Evolutionary conservation across 257 asterid species (phyloP), one percentile per base, ranked within the genome.

Genomic region (Buddleja alternifolia): DNA sequence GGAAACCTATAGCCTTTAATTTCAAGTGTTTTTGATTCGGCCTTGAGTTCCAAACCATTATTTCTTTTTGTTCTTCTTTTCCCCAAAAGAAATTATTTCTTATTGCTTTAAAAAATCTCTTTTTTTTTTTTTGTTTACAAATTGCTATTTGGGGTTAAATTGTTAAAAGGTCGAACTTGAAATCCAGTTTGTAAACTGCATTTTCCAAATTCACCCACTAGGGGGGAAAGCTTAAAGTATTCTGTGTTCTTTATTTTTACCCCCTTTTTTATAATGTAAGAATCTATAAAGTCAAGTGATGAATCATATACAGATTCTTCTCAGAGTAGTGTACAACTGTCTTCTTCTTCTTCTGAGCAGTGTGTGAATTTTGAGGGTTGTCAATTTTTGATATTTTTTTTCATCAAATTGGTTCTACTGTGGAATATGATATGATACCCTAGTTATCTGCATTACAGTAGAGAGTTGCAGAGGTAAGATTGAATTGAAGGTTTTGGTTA

Each of bases 141-240:
- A n/a, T n/a, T n/a, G n/a, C n/a, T n/a, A n/a, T n/a, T n/a, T n/a
- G n/a, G n/a, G n/a, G n/a, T n/a, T n/a, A n/a, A n/a, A n/a, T n/a
- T n/a, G n/a, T n/a, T n/a, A n/a, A n/a, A n/a, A n/a, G n/a, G n/a
- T n/a, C n/a, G n/a, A n/a, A n/a, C n/a, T n/a, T n/a, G n/a, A n/a
- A n/a, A n/a, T n/a, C n/a, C n/a, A n/a, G n/a, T n/a, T n/a, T n/a
- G n/a, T n/a, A n/a, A n/a, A 34, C 62, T 42, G 36, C 45, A 60
- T 17, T 21, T 32, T 46, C 66, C 50, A 75, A 45, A 61, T 63
- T 53, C 71, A 74, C 78, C 64, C 64, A 44, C 69, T 53, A 66
- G 58, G 47, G 32, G 55, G 50, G 56, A n/a, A n/a, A n/a, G n/a
- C n/a, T n/a, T n/a, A n/a, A n/a, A n/a, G n/a, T n/a, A n/a, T n/a